Evolutionary conservation across 192 early-diverging fungal genomes (phyloP).

Genomic region (Physocladia obscura): DNA sequence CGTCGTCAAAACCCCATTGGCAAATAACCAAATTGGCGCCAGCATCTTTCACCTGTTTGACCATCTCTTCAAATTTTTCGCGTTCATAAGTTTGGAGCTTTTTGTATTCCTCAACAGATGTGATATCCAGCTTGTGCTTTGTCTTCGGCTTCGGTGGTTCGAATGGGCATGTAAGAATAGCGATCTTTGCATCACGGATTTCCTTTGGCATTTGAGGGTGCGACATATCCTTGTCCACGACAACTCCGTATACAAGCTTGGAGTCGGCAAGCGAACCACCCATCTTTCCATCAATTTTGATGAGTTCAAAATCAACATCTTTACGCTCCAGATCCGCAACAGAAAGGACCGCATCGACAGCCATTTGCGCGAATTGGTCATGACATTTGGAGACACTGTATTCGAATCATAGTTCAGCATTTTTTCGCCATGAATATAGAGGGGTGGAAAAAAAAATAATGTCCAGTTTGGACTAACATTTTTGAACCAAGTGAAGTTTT

Average conservation of each 20-base stretch:
- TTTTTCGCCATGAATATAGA: background rate
- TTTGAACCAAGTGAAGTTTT: constrained; percentile 98
- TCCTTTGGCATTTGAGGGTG: constrained; percentile 99
- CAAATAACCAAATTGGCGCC: constrained; percentile 98
- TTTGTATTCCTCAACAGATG: constrained; percentile 96
- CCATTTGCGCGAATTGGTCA: constrained; percentile 96
- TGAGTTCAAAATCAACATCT: constrained; percentile 99
- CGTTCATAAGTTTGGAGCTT: constrained; percentile 94
- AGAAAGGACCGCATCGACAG: constrained; percentile 94
- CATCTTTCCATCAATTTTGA: constrained; percentile 98
- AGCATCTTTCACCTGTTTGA: constrained; percentile 93
- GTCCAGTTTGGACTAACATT: constrained; percentile 68
- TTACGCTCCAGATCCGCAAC: constrained; percentile 98
- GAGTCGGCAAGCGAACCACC: constrained; percentile 96
- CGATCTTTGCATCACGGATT: constrained; percentile 91
- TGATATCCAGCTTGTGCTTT: constrained; percentile 99
- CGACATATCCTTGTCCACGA: constrained; percentile 99
- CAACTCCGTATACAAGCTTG: constrained; percentile 90
- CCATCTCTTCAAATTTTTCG: constrained; percentile 96
- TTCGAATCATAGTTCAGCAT: background rate
- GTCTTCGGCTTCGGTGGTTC: constrained; percentile 99
- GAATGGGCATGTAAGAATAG: constrained; percentile 98
- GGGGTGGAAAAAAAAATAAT: constrained; percentile 10
- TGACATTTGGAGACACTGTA: constrained; percentile 95
- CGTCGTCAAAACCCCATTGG: constrained; percentile 99